Base-by-base conservation (phyloP, 441 rosid genomes). In the Manihot esculenta region DNA sequence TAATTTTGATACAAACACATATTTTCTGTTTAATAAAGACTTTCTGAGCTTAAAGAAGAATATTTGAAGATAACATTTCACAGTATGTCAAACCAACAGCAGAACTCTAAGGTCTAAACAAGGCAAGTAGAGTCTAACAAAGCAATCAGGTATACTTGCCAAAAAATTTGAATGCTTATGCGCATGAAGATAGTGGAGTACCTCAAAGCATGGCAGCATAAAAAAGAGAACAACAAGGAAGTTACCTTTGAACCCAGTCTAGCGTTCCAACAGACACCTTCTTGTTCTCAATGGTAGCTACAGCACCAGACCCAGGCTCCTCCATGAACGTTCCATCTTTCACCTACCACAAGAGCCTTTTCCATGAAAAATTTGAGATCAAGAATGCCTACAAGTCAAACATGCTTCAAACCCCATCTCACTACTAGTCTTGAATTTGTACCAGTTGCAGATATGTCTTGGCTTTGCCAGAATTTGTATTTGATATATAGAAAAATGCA, bases 271-370 rank as follows among this genome's bases (percentile, higher is more conserved):
- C 96, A 66, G 93, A 82, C 70, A 95, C 96, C 72, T 79, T 87
- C 77, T 76, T 89, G 76, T 80, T 79, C 62, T 83, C 89, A 56
- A 95, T 78, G 7, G 82, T 74, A 66, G 96, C 98, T 57, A 85
- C 82, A 10, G 95, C 89, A 24, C 99, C 99, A 77, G 95, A 95
- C 38, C 99, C 99, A 72, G 98, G 96, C 79, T 91, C 99, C 83
- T 95, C 98, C 44, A 78, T 59, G 83, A 86, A 95, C 62, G 98
- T 91, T 69, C 97, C 99, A 75, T 87, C 96, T 62, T 76, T 79
- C 58, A 86, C 92, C 99, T 94, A 83, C 55, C 68, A 70, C 51
- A 70, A 70, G 42, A 62, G n/a, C 33, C 44, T 62, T 71, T 69
- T 30, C 15, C 62, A 63, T 68, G 53, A 72, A 64, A 60, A 62